Base-by-base conservation (phyloP, 495 filamentous ascomycete species). In the Neurospora sp. region DNA sequence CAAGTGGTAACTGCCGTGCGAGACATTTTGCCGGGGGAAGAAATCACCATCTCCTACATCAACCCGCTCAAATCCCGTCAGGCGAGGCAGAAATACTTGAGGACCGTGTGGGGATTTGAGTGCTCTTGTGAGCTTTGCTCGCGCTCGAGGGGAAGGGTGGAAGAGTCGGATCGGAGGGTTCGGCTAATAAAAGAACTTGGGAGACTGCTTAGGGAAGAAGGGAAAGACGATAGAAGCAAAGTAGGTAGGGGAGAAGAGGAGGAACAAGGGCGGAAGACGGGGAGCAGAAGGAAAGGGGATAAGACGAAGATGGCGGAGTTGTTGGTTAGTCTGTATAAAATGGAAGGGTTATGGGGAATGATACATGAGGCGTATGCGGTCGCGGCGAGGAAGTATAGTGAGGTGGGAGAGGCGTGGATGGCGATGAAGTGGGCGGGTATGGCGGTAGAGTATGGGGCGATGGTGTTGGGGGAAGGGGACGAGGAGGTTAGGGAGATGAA, bases 1-100 rank as follows among this genome's bases (percentile, higher is more conserved):
- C 83, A 85, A 59, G 78, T 76, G 61, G 76, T 85, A 9, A 74
- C 79, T 53, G 83, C 83, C 37, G 76, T 79, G 2, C 75, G 81
- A 4, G 78, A 79, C n/a, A 80, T 84, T 44, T 4, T 5, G 1
- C 75, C 76, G 0, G 83, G 79, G 42, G 81, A 82, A 71, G 82
- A 84, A 76, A 65, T 84, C 27, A 81, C 81, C 10, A 73, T 83
- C 69, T 80, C 79, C 8, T 85, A 84, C 73, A 81, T 84, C 73
- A 79, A 82, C 75, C 80, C 82, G 9, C 40, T 79, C 37, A 76
- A 78, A 77, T 70, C 70, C 18, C 80, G 78, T 12, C 69, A 72
- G 4, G 72, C 42, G 22, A 78, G 83, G 31, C 71, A 78, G 70
- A 70, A 65, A 10, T 75, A 75, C 44, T 69, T 85, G 9, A 18